These are phyloP conservation scores for Dioszegia hungarica DNA, from an alignment of 768 basidiomycete genomes.

Conservation along the genomic window DNA sequence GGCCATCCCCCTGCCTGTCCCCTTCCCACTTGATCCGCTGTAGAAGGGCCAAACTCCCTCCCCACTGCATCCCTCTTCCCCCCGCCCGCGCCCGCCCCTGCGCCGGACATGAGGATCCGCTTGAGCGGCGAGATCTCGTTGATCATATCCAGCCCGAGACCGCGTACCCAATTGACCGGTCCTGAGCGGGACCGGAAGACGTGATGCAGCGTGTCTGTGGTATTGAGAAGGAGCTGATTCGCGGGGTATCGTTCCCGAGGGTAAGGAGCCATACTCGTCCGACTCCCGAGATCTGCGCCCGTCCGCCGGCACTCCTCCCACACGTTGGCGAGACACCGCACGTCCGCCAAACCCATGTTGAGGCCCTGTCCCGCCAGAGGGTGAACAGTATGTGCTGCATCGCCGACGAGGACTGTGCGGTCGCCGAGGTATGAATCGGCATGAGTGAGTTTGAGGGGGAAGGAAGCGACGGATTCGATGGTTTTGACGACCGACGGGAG, in stretches of 20 bases:
- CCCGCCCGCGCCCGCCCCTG: conserved; percentile 54
- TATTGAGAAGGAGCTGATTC: conserved; percentile 80
- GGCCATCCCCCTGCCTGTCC: conserved; percentile 27
- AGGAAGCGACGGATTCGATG: conserved; percentile 75
- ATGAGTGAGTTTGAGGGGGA: conserved; percentile 82
- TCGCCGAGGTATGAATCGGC: conserved; percentile 75
- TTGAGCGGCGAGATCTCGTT: conserved; percentile 85
- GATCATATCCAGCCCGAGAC: conserved; percentile 79
- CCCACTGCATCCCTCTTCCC: not conserved
- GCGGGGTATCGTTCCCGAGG: conserved; percentile 72
- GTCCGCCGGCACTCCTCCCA: conserved; percentile 58
- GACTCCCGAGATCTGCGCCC: conserved; percentile 81
- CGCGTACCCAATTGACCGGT: conserved; percentile 78
- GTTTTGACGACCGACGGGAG: conserved; percentile 71
- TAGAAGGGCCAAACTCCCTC: conserved; percentile 19
- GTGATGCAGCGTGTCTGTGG: conserved; percentile 84
- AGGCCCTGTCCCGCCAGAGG: conserved; percentile 94
- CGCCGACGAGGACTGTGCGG: conserved; percentile 84
- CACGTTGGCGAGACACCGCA: conserved; percentile 63
- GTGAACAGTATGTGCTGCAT: conserved; percentile 92
- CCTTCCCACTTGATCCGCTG: conserved; percentile 4
- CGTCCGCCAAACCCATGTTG: conserved; percentile 88
- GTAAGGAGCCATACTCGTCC: conserved; percentile 70
- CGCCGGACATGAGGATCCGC: conserved; percentile 73
- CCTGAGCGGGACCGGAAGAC: conserved; percentile 66